Percentiles rank a stretch among this genome's conserved stretches.
Conservation (phyloP, 176 grass and related monocot genomes). For the sorghum (Sorghum bicolor) region Sorghum_bicolor_NCBIv3 NC_012870.2:6240001-6240500, state of each 20-base stretch:
- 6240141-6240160: neutral
- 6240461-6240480: constrained; percentile 1
- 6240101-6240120: constrained; percentile 96
- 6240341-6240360: neutral
- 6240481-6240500: neutral
- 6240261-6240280: neutral
- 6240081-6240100: constrained; percentile 94
- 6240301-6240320: neutral
- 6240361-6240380: neutral
- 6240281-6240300: neutral
- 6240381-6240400: constrained; percentile 8
- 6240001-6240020: neutral
- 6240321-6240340: neutral
- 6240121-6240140: neutral
- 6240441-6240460: neutral
- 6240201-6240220: neutral
- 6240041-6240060: constrained; percentile 96
- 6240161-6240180: neutral
- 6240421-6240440: neutral
- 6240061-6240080: constrained; percentile 93
- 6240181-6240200: neutral
- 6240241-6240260: neutral
- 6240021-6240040: constrained; percentile 14
- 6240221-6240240: neutral
- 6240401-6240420: neutral